Evolutionary conservation across 1,284 basidiomycete species (phyloP).

Genomic region (Ustilago tritici): DNA sequence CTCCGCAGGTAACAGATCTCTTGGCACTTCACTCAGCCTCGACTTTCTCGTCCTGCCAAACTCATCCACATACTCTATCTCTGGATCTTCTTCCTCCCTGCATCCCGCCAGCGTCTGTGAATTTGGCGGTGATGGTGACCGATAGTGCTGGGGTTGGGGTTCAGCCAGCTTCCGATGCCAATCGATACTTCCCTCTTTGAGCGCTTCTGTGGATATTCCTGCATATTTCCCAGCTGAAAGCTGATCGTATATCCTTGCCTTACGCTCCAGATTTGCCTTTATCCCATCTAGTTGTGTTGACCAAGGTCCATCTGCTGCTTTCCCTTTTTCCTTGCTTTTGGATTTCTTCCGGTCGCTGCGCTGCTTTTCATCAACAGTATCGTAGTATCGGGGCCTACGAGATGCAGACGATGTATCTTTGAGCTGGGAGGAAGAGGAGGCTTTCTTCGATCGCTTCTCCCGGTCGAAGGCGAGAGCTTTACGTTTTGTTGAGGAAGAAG

Average conservation of each 20-base stretch:
- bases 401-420: not conserved
- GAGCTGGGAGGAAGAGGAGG: slow-evolving; percentile 8
- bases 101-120: not conserved
- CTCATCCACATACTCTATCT: slow-evolving; percentile 87
- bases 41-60: slow-evolving; percentile 81
- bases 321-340: not conserved
- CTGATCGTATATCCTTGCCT: slow-evolving; percentile 85
- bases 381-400: not conserved
- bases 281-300: slow-evolving; percentile 74
- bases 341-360: not conserved
- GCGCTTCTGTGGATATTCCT: slow-evolving; percentile 73
- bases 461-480: not conserved
- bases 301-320: not conserved
- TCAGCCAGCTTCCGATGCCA: slow-evolving; percentile 73
- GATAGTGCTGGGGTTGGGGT: slow-evolving; percentile 17
- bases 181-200: slow-evolving; percentile 85
- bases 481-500: slow-evolving; percentile 13
- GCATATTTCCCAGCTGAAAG: slow-evolving; percentile 82
- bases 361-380: not conserved
- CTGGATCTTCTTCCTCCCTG: slow-evolving; percentile 75
- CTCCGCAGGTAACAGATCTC: slow-evolving; percentile 73
- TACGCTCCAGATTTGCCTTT: slow-evolving; percentile 77
- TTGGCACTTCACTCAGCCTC: slow-evolving; percentile 81
- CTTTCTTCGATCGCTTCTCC: not conserved
- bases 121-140: slow-evolving; percentile 28